Evolutionary conservation across 495 filamentous ascomycete species (phyloP).

Genomic region (Penicillium goetzii): DNA sequence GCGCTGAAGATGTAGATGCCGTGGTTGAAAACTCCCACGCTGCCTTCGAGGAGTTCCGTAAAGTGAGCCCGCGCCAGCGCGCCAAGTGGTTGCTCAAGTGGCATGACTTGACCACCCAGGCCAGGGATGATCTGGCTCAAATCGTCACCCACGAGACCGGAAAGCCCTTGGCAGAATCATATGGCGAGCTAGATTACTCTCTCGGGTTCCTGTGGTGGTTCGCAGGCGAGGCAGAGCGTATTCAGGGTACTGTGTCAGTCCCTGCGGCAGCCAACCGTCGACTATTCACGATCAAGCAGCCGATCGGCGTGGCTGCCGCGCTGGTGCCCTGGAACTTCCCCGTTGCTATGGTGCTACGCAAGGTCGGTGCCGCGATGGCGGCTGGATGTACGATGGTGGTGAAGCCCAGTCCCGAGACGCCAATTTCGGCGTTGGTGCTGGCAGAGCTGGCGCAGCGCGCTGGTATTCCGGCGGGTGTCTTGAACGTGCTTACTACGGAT

Average conservation of each 20-base stretch:
- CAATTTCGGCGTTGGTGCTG: slow-evolving; percentile 55
- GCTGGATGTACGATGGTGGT: slow-evolving; percentile 71
- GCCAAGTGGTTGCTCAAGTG: slow-evolving; percentile 67
- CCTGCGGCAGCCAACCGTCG: slow-evolving; percentile 62
- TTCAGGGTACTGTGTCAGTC: slow-evolving; percentile 61
- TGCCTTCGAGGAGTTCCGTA: slow-evolving; percentile 65
- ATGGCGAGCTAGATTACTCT: slow-evolving; percentile 64
- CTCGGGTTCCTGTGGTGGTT: slow-evolving; percentile 68
- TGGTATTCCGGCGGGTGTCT: slow-evolving; percentile 58
- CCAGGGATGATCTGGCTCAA: slow-evolving; percentile 58
- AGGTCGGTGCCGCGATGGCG: slow-evolving; percentile 69
- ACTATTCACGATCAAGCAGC: slow-evolving; percentile 72
- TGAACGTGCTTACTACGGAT: slow-evolving; percentile 60
- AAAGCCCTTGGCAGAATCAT: slow-evolving; percentile 63
- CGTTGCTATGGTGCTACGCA: slow-evolving; percentile 68
- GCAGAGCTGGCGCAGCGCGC: slow-evolving; percentile 58
- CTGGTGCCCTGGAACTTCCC: slow-evolving; percentile 71
- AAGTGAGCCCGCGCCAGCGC: slow-evolving; percentile 60
- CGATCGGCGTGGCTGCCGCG: slow-evolving; percentile 65
- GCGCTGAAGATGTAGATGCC: slow-evolving; percentile 61
- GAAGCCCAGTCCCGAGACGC: slow-evolving; percentile 65
- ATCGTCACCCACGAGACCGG: slow-evolving; percentile 67
- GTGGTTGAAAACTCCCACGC: slow-evolving; percentile 61
- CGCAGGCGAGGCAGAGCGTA: slow-evolving; percentile 69
- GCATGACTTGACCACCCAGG: slow-evolving; percentile 55